Conservation (phyloP, 495 filamentous ascomycete genomes). For the Aspergillus diversus region DNA sequence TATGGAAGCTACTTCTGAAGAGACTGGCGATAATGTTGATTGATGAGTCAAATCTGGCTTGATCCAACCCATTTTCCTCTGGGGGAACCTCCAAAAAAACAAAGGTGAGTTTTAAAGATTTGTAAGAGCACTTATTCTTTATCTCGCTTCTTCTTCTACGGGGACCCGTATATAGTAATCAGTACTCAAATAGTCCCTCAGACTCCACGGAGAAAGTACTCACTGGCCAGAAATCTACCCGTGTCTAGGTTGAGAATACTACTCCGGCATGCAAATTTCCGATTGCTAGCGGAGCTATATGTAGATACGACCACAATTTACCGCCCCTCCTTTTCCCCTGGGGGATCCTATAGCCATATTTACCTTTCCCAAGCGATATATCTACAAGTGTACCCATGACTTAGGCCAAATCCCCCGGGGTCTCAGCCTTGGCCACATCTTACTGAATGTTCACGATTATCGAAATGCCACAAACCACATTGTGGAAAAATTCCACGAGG, state of each 20-base stretch:
- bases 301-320: background rate
- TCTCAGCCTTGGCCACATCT: background rate
- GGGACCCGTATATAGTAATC: too few relatives aligned
- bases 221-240: background rate
- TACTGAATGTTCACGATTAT: background rate
- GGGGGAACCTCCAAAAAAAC: background rate
- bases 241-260: background rate
- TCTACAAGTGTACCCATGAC: background rate
- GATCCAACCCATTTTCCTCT: background rate
- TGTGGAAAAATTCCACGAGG: background rate
- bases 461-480: background rate
- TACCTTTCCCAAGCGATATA: background rate
- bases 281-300: too few relatives aligned
- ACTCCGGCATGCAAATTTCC: background rate
- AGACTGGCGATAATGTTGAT: background rate
- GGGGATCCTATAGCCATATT: background rate
- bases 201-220: background rate
- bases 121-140: background rate
- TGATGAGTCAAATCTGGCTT: background rate
- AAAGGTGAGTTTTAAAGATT: background rate
- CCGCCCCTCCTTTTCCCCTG: background rate
- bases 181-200: too few relatives aligned
- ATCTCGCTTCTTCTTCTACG: background rate
- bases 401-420: background rate
- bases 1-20: constrained; percentile 37